Percentiles rank a stretch among this genome's conserved stretches.
Conservation (phyloP, 805 yeast species). For the Cephaloascus fragrans region DNA sequence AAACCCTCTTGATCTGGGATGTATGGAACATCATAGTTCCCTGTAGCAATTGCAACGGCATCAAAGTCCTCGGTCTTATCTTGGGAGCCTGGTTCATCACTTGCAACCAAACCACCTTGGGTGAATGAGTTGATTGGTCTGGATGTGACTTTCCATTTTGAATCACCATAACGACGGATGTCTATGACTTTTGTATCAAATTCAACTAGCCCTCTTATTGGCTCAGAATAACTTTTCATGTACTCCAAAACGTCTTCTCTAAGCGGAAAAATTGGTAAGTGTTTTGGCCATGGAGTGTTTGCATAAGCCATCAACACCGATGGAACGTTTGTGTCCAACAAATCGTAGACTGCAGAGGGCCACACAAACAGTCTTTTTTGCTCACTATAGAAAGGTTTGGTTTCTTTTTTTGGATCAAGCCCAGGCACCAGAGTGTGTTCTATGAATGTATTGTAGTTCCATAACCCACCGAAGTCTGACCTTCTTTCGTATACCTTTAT, state of each 20-base stretch:
- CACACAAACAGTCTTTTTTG: slow-evolving; percentile 18
- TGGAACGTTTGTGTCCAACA: slow-evolving; percentile 63
- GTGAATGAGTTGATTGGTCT: slow-evolving; percentile 19
- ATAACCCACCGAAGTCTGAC: slow-evolving; percentile 62
- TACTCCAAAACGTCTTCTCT: slow-evolving; percentile 56
- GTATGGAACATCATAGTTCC: slow-evolving; percentile 25
- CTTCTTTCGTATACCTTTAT: slow-evolving; percentile 56
- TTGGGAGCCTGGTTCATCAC: slow-evolving; percentile 3
- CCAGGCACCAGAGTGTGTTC: slow-evolving; percentile 11
- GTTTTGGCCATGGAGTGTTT: slow-evolving; percentile 36
- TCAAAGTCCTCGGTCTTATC: slow-evolving; percentile 17
- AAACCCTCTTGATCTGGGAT: slow-evolving; percentile 23
- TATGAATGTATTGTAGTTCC: slow-evolving; percentile 49
- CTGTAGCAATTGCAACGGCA: slow-evolving; percentile 27
- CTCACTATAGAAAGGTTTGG: slow-evolving; percentile 5
- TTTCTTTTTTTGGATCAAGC: slow-evolving; percentile 10
- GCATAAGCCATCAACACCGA: slow-evolving; percentile 58
- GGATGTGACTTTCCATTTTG: slow-evolving; percentile 35
- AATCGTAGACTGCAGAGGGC: slow-evolving; percentile 52
- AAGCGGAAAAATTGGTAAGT: slow-evolving; percentile 43
- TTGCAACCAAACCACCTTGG: slow-evolving; percentile 14
- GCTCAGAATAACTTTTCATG: slow-evolving; percentile 41
- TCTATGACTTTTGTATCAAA: slow-evolving; percentile 40
- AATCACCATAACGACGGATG: slow-evolving; percentile 14
- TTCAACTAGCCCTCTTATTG: slow-evolving; percentile 26